Percentiles rank a stretch among this genome's conserved stretches.
Conservation (phyloP, 169 alveolate species). For the Eimeria necatrix region DNA sequence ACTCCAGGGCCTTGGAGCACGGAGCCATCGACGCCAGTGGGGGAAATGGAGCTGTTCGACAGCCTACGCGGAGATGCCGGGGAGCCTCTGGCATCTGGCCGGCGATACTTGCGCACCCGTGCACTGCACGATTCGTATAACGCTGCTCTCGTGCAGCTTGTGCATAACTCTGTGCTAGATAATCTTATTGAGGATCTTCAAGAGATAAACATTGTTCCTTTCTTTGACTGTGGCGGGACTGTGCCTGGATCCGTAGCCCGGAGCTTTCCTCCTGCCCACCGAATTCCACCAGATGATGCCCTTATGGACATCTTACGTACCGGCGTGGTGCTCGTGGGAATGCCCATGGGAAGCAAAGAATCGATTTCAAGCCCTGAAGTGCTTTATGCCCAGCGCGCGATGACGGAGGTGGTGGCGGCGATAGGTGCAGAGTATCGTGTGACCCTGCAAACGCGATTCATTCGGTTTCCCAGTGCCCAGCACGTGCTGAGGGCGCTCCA, state of each 20-base stretch:
- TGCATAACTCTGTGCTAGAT: neutral
- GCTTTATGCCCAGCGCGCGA: slow-evolving; percentile 38
- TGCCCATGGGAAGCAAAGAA: neutral
- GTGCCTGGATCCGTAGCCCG: slow-evolving; percentile 46
- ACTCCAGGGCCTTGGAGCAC: slow-evolving; percentile 61
- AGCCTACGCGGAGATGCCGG: neutral
- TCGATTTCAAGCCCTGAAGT: neutral
- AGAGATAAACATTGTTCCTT: slow-evolving; percentile 28
- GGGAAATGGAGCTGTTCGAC: slow-evolving; percentile 22
- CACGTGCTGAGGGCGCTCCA: slow-evolving; percentile 38
- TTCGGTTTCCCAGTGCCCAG: neutral
- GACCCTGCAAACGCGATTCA: slow-evolving; percentile 12
- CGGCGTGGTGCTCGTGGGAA: slow-evolving; percentile 14
- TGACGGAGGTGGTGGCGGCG: neutral
- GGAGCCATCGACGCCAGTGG: neutral
- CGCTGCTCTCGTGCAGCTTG: slow-evolving; percentile 19
- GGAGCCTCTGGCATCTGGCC: slow-evolving; percentile 47
- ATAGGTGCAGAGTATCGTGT: neutral
- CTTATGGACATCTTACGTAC: slow-evolving; percentile 13
- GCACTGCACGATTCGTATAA: slow-evolving; percentile 44
- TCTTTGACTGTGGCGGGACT: slow-evolving; percentile 65
- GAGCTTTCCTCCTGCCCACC: neutral
- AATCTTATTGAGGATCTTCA: slow-evolving; percentile 32
- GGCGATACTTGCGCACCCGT: slow-evolving; percentile 17
- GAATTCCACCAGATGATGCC: slow-evolving; percentile 9